These are phyloP conservation scores for Tilletia setariae DNA, from an alignment of 1,284 basidiomycete genomes.

Conservation along the genomic window DNA sequence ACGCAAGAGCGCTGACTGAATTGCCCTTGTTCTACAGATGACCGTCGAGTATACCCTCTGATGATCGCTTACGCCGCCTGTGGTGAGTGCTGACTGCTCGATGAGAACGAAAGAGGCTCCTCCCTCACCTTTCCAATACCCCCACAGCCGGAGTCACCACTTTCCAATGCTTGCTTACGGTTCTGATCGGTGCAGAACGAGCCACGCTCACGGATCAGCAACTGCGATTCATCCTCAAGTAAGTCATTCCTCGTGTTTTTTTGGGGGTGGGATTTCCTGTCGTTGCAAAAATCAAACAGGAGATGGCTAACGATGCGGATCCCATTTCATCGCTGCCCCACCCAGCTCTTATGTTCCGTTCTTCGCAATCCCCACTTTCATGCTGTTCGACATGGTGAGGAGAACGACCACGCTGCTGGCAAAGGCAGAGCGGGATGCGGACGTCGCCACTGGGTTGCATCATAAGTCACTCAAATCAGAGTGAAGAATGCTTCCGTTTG, in stretches of 20 bases:
- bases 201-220: conserved; percentile 18
- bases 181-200: conserved; percentile 23
- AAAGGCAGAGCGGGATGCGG: background rate
- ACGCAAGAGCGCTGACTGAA: background rate
- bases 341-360: conserved; percentile 13
- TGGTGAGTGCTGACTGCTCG: background rate
- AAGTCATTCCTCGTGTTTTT: conserved; percentile 3
- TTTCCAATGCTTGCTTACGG: conserved; percentile 25
- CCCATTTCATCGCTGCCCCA: background rate
- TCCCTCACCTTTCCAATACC: background rate
- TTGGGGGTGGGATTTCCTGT: background rate
- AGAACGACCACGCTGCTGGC: background rate
- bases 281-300: background rate
- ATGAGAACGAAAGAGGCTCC: background rate
- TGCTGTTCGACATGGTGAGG: conserved; percentile 10
- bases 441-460: background rate
- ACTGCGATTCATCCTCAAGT: conserved; percentile 23
- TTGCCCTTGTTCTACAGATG: conserved; percentile 14
- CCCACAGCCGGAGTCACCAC: conserved; percentile 24
- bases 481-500: background rate
- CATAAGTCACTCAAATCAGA: background rate
- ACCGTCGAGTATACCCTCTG: conserved; percentile 23
- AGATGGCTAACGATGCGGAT: background rate
- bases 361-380: conserved; percentile 8
- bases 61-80: conserved; percentile 23